These are phyloP conservation scores for Spatholobus suberectus DNA, from an alignment of 306 rosid genomes.

Conservation along the genomic window DNA sequence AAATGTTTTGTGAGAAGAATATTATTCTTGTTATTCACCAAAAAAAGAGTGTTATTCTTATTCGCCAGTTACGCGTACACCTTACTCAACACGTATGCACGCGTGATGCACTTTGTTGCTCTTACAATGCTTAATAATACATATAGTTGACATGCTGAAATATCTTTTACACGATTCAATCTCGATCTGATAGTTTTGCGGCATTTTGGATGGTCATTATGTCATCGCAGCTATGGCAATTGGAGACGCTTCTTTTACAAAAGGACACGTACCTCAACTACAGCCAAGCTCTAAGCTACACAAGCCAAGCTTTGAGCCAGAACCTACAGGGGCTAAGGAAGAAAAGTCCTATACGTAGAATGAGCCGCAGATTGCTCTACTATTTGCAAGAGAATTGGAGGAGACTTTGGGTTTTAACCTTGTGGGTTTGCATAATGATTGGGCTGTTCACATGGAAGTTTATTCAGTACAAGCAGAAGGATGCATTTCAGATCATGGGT, in stretches of 20 bases:
- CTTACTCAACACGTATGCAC: no score
- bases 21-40: not conserved
- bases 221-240: conserved; percentile 85
- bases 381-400: conserved; percentile 92
- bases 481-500: conserved; percentile 73
- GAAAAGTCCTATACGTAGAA: conserved; percentile 71
- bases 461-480: conserved; percentile 69
- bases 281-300: conserved; percentile 98
- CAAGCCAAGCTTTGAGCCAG: conserved; percentile 99
- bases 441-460: conserved; percentile 92
- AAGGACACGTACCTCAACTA: conserved; percentile 95
- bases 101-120: conserved; percentile 37
- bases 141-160: conserved; percentile 42
- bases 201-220: conserved; percentile 43
- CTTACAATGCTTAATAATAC: conserved; percentile 33
- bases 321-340: conserved; percentile 89
- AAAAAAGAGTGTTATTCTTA: not conserved
- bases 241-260: conserved; percentile 93
- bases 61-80: no score
- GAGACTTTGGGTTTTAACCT: conserved; percentile 83
- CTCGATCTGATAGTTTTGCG: conserved; percentile 44
- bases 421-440: conserved; percentile 78
- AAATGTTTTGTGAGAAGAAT: not conserved
- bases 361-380: conserved; percentile 72
- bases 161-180: conserved; percentile 35